phyloP scores from a whole-genome alignment of 2,329 filamentous ascomycete species.

The Hypoxylon sp. region DNA sequence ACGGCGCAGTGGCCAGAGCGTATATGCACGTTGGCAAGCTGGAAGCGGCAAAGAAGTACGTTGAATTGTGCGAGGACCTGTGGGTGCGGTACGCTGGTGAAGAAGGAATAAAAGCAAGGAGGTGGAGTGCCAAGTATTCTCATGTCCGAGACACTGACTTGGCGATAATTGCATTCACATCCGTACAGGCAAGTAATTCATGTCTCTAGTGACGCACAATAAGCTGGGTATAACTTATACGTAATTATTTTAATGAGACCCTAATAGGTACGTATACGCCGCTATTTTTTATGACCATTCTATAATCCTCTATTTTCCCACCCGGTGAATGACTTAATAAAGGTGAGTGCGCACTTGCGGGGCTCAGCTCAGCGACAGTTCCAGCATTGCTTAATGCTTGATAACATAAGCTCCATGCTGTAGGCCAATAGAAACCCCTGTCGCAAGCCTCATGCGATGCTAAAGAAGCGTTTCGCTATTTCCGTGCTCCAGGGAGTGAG shows the following conservation, averaged over 20 bases:
- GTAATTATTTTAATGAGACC: background rate
- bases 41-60: constrained; percentile 30
- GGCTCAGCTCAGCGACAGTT: background rate
- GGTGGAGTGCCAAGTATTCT: no score
- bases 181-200: background rate
- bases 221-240: background rate
- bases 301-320: background rate
- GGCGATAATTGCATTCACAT: background rate
- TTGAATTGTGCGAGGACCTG: constrained; percentile 33
- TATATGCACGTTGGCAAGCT: constrained; percentile 32
- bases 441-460: background rate
- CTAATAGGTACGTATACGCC: background rate
- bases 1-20: constrained; percentile 34
- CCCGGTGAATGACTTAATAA: background rate
- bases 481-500: constrained; percentile 1
- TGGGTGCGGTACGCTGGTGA: constrained; percentile 38
- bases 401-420: background rate
- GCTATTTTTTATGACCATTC: background rate
- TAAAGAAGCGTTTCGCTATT: background rate
- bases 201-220: background rate
- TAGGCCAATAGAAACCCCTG: background rate
- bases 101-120: constrained; percentile 20
- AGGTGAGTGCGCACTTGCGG: background rate
- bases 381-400: background rate
- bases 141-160: background rate